Percentiles rank a stretch among this genome's conserved stretches.
These are phyloP conservation scores for Fusarium cicatricum DNA, from an alignment of 2,329 filamentous ascomycete species.

Conservation along the genomic window DNA sequence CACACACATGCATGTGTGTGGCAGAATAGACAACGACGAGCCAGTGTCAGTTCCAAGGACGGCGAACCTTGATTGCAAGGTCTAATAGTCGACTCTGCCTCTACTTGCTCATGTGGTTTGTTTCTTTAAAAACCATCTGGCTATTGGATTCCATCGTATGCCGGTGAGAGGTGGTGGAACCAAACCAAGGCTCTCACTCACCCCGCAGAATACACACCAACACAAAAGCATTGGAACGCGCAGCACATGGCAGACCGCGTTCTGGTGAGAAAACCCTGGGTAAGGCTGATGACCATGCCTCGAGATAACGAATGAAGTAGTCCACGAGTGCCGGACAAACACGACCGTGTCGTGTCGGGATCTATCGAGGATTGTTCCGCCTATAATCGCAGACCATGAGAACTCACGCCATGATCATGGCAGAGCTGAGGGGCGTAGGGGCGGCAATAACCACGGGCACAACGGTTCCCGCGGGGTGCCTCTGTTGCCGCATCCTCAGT, in stretches of 20 bases:
- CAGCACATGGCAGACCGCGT: slow-evolving; percentile 23
- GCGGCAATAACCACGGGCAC: slow-evolving; percentile 31
- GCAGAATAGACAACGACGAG: neutral
- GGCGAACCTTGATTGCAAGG: neutral
- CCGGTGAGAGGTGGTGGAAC: slow-evolving; percentile 27
- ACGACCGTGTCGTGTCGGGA: slow-evolving; percentile 17
- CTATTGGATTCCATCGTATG: slow-evolving; percentile 7
- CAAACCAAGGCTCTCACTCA: slow-evolving; percentile 22
- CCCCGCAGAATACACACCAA: slow-evolving; percentile 27
- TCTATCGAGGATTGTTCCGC: slow-evolving; percentile 11
- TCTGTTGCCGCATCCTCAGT: slow-evolving; percentile 8
- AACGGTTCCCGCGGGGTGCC: slow-evolving; percentile 5
- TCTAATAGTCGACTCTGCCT: slow-evolving; percentile 8
- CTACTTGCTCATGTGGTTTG: slow-evolving; percentile 24
- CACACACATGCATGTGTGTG: slow-evolving; percentile 15
- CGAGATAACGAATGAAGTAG: slow-evolving; percentile 5
- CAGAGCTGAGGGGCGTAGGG: slow-evolving; percentile 9
- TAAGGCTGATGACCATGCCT: slow-evolving; percentile 24
- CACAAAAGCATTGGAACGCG: slow-evolving; percentile 14
- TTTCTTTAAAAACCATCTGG: slow-evolving; percentile 8
- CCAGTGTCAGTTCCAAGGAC: neutral
- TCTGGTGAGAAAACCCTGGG: slow-evolving; percentile 14
- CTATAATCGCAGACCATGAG: slow-evolving; percentile 4
- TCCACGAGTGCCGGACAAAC: slow-evolving; percentile 16
- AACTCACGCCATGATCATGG: slow-evolving; percentile 38